Evolutionary conservation across 768 basidiomycete species (phyloP).

Genomic region (Suillus sp.): DNA sequence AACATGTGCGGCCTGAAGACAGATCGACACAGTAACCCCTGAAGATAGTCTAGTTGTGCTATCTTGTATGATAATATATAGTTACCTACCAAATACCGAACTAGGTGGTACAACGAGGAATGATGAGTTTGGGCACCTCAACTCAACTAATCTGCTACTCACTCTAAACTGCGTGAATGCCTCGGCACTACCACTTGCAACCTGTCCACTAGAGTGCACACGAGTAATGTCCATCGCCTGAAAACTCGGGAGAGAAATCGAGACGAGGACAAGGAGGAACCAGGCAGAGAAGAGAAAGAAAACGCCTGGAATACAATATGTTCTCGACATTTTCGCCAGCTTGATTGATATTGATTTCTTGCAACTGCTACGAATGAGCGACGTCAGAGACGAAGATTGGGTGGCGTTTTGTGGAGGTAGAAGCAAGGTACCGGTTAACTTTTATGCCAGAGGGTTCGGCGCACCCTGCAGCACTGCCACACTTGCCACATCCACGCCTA

Average conservation of each 20-base stretch:
- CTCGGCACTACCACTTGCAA: slow-evolving; percentile 24
- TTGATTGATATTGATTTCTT: not conserved
- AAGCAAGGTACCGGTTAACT: slow-evolving; percentile 1
- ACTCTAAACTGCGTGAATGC: slow-evolving; percentile 54
- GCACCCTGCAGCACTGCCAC: not conserved
- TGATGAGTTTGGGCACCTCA: slow-evolving; percentile 3
- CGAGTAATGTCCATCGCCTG: slow-evolving; percentile 68
- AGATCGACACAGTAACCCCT: slow-evolving; percentile 68
- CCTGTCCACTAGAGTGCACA: slow-evolving; percentile 45
- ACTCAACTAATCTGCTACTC: slow-evolving; percentile 31
- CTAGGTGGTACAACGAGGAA: slow-evolving; percentile 36
- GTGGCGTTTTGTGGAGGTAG: slow-evolving; percentile 2
- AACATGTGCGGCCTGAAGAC: slow-evolving; percentile 43
- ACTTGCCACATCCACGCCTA: not conserved
- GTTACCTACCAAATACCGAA: slow-evolving; percentile 77
- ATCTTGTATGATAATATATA: slow-evolving; percentile 14
- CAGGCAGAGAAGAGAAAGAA: slow-evolving; percentile 62
- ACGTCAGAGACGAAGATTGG: slow-evolving; percentile 1
- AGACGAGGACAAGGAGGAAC: slow-evolving; percentile 65
- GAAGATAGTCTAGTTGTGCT: slow-evolving; percentile 15
- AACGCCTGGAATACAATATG: slow-evolving; percentile 63
- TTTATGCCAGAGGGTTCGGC: not conserved
- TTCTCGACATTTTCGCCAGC: slow-evolving; percentile 41
- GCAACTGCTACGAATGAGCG: not conserved
- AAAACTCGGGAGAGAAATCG: slow-evolving; percentile 72